Evolutionary conservation across 306 rosid genomes (phyloP), one percentile per base, ranked within the genome.

Genomic region (Cicer chorassanicum): DNA sequence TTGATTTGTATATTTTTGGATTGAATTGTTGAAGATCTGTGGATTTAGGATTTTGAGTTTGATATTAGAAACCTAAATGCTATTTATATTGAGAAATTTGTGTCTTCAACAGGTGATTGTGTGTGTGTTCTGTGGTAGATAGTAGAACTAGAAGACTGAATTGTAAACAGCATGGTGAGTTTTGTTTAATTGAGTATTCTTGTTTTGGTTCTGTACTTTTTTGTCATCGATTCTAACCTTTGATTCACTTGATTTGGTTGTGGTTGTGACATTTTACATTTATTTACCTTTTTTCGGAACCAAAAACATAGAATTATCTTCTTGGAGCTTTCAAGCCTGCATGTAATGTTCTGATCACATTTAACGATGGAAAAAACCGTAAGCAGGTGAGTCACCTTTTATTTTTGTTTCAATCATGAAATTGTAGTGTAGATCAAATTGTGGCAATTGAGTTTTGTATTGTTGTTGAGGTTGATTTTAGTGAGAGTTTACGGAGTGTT

Each of bases 291-390:
- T 49, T 55, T 48, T 64, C 48, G 74, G 55, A 50, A 51, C 57
- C 49, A 19, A 7, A 7, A 34, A 39, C 2, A 9, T 39, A 95
- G 99, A 95, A 95, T 87, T 95, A 89, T 87, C 83, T 95, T 73
- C 90, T 95, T 42, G 99, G 98, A 88, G 99, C 99, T 81, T 95
- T 95, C 93, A 95, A 95, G 86, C 99, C 99, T 44, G 90, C 99
- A 18, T 92, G 98, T 74, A 87, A 84, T 82, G 82, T 95, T 63
- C 79, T 96, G 67, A 84, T 95, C 78, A 73, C 98, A 49, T 89
- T 95, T 70, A 44, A 84, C 5, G 99, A 95, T 85, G 99, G 92
- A 9, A 95, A 95, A 81, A 95, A 82, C 57, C 93, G 99, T 1
- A 95, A 92, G 87, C 99, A 95, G 99, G 99, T 92, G 65, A 78